Percentiles rank a stretch among this genome's conserved stretches.
Conservation (phyloP, 176 grass and related monocot species). For the Themeda triandra region DNA sequence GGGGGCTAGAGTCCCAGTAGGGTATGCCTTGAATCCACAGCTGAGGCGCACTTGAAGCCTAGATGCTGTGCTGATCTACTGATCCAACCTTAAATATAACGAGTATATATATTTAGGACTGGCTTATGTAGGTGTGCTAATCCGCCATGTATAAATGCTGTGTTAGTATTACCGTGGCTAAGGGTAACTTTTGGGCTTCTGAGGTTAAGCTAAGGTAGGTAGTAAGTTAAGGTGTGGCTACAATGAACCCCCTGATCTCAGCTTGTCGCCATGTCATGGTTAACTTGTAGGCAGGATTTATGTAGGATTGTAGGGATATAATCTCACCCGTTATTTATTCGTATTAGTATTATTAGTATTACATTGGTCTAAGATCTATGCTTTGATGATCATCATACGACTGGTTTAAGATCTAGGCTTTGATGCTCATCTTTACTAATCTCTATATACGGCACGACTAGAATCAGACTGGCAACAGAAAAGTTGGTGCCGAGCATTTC, state of each 20-base stretch:
- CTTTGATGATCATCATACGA: background rate
- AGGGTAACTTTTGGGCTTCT: background rate
- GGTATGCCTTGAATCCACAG: background rate
- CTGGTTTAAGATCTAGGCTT: background rate
- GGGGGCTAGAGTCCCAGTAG: background rate
- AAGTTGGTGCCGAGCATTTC: background rate
- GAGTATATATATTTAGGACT: constrained; percentile 5
- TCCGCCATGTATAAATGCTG: background rate
- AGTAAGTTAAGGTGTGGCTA: background rate
- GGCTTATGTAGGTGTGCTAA: background rate
- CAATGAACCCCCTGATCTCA: background rate
- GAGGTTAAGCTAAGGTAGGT: background rate
- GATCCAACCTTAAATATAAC: background rate
- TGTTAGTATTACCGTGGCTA: background rate
- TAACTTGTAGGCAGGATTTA: background rate
- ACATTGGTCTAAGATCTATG: background rate
- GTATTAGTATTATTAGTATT: background rate
- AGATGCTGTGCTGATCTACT: background rate
- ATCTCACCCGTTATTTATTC: background rate
- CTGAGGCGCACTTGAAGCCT: background rate
- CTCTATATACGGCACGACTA: background rate
- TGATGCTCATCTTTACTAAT: background rate
- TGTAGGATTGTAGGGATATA: background rate
- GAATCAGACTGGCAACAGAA: background rate
- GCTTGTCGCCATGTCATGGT: background rate